phyloP scores from a whole-genome alignment of 345 rosid genomes.

The Isatis tinctoria region DNA sequence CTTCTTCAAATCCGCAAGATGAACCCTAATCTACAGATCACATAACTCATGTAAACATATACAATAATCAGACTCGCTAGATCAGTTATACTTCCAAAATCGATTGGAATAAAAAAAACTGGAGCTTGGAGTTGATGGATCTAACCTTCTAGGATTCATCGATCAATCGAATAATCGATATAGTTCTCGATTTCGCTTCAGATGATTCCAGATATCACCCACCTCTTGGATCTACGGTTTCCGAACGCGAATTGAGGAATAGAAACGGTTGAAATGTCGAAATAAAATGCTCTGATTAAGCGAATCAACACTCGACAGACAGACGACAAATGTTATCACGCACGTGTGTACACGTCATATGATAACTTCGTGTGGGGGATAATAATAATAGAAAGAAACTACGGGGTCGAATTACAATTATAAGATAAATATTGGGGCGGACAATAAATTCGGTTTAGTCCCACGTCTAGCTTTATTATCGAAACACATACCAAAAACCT shows the following conservation, averaged over 20 bases:
- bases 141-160: constrained; percentile 67
- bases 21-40: constrained; percentile 5
- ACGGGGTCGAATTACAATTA: not conserved
- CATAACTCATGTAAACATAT: not conserved
- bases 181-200: not conserved
- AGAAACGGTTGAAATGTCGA: constrained; percentile 14
- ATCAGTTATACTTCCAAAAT: constrained; percentile 2
- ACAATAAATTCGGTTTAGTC: no score
- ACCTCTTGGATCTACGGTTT: constrained; percentile 19
- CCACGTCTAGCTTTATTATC: no score
- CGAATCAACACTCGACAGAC: constrained; percentile 15
- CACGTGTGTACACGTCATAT: constrained; percentile 1
- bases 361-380: not conserved
- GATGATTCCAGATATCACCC: constrained; percentile 8
- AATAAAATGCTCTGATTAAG: not conserved
- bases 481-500: no score
- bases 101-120: not conserved
- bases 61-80: not conserved
- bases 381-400: not conserved
- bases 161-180: constrained; percentile 12
- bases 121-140: not conserved
- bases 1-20: constrained; percentile 13
- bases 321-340: not conserved
- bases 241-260: not conserved
- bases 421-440: not conserved